Percentiles rank a stretch among this genome's conserved stretches.
These are phyloP conservation scores for Kurtzmaniella fragi DNA, from an alignment of 805 yeast genomes.

Conservation along the genomic window DNA sequence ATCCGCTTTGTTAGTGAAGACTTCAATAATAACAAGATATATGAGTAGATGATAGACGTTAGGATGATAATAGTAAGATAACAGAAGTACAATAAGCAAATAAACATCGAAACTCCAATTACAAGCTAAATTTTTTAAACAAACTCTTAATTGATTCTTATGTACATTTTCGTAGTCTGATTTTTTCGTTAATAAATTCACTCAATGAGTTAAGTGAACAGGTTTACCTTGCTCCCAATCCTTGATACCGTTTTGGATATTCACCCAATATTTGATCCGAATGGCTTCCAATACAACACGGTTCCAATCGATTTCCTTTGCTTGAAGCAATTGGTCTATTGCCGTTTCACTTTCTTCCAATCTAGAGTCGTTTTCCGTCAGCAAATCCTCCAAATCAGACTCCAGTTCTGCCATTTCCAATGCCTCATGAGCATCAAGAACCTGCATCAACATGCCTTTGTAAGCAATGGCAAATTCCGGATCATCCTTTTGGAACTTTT, in stretches of 20 bases:
- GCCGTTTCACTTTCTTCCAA: conserved; percentile 41
- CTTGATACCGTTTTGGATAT: conserved; percentile 65
- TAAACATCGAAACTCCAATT: no score
- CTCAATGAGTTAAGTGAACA: conserved; percentile 57
- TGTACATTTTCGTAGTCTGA: no score
- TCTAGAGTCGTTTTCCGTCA: conserved; percentile 52
- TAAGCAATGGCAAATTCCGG: conserved; percentile 32
- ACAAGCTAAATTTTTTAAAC: no score
- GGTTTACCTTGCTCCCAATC: conserved; percentile 76
- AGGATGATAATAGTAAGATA: no score
- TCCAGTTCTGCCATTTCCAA: conserved; percentile 61
- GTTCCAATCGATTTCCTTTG: conserved; percentile 43
- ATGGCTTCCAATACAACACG: conserved; percentile 63
- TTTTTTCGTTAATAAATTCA: no score
- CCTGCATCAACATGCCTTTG: conserved; percentile 62
- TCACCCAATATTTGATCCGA: conserved; percentile 77
- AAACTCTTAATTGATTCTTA: no score
- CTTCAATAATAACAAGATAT: no score
- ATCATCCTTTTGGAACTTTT: conserved; percentile 30
- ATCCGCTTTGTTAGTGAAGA: no score
- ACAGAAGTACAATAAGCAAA: no score
- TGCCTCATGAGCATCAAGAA: conserved; percentile 80
- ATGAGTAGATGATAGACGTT: no score
- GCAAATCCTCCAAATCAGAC: conserved; percentile 50
- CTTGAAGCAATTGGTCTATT: conserved; percentile 43